Evolutionary conservation across 169 alveolate genomes (phyloP), one percentile per base, ranked within the genome.

Genomic region (Cryptosporidium andersoni): DNA sequence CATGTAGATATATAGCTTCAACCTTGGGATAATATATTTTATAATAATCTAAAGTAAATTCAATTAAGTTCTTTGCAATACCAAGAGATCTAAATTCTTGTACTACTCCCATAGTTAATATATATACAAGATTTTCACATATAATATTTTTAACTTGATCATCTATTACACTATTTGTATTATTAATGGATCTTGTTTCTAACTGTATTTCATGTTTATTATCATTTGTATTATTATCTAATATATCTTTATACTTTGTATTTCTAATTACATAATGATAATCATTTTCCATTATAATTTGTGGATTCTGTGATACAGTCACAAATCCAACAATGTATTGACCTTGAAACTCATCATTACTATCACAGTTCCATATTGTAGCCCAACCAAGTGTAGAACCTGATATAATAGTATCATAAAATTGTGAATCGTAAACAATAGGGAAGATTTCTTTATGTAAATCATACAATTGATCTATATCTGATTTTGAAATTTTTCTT

Each of bases 61-160:
- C 60, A 14, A 74, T 39, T 36, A 74, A 64, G 16, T 74, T 66
- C 37, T 74, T 74, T n/a, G 74, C 85, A 25, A 74, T 58, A 16
- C 85, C 85, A 39, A 74, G 85, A 60, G 60, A 74, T 39, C 85
- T 74, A 64, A 74, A 74, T 25, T 74, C 85, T 51, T 74, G 74
- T 7, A 74, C 51, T 36, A 74, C 68, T 12, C 85, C 85, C 85
- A 74, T 74, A 12, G 85, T 74, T 60, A 74, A 60, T 34, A 74
- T 45, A 60, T 74, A 74, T 14, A 60, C 85, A 34, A 74, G 68
- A 53, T 74, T 47, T 56, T 58, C 60, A 64, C 60, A 74, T 58
- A 34, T 55, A 5, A 9, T 74, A 7, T 6, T 51, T 14, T 68
- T 68, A 14, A 58, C 36, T 14, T 52, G 62, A 60, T 60, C 16